These are phyloP conservation scores for Phanerochaete carnosa DNA, from an alignment of 768 basidiomycete genomes.

Conservation along the genomic window DNA sequence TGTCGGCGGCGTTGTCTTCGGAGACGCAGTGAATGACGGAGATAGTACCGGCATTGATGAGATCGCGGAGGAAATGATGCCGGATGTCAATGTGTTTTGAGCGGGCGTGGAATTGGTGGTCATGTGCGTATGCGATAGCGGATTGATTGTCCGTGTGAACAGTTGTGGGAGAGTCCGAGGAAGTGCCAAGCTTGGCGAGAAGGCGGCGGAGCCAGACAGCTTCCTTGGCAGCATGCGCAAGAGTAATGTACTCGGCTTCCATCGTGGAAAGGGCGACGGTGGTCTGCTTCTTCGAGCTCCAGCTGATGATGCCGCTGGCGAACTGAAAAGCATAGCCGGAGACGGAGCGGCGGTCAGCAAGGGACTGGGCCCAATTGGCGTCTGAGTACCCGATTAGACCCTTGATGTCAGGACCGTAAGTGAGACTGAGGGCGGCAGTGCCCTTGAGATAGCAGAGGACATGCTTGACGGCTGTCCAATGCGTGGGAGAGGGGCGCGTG, in stretches of 20 bases:
- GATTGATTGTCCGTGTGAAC: too few species aligned
- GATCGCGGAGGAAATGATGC: too few species aligned
- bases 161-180: too few species aligned
- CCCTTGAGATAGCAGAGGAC: conserved; percentile 36
- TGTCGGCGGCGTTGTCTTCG: too few species aligned
- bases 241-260: conserved; percentile 39
- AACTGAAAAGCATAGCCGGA: conserved; percentile 36
- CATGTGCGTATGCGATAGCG: too few species aligned
- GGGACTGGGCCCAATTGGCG: conserved; percentile 19
- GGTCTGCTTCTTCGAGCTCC: conserved; percentile 35
- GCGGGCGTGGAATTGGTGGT: too few species aligned
- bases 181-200: too few species aligned
- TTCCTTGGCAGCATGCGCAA: too few species aligned
- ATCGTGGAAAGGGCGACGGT: conserved; percentile 38
- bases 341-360: conserved; percentile 27
- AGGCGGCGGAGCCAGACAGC: too few species aligned
- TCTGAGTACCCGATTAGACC: conserved; percentile 28
- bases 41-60: too few species aligned
- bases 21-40: too few species aligned
- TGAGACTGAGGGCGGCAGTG: conserved; percentile 23
- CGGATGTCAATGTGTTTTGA: too few species aligned
- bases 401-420: conserved; percentile 25
- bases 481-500: conserved; percentile 22
- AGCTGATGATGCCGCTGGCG: conserved; percentile 33
- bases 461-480: conserved; percentile 37